These are phyloP conservation scores for Nicotiana noctiflora DNA, from an alignment of 257 asterid species.

Conservation along the genomic window DNA sequence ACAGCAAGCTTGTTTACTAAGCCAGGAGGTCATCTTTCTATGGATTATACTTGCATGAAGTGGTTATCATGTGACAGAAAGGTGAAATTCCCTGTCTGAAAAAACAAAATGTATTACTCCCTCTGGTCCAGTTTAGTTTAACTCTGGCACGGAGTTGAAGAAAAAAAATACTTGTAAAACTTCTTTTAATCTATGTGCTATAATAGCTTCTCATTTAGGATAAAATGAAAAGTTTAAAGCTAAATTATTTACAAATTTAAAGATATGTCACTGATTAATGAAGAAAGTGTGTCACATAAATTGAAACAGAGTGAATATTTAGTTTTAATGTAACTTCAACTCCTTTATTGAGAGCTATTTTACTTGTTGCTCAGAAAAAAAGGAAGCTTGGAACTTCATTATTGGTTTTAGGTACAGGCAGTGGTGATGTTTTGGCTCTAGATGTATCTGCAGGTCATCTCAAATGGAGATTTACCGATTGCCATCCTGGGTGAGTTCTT, in stretches of 20 bases:
- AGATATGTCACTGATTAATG: too few species aligned
- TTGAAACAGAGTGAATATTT: background rate
- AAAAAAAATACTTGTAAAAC: too few species aligned
- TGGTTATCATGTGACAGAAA: constrained; percentile 73
- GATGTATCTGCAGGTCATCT: constrained; percentile 84
- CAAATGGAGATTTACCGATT: constrained; percentile 78
- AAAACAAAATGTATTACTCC: background rate
- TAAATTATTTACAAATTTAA: too few species aligned
- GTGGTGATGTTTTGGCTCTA: constrained; percentile 85
- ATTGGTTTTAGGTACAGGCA: constrained; percentile 82
- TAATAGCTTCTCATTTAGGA: too few species aligned
- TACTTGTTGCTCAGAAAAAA: constrained; percentile 44
- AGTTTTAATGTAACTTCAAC: background rate
- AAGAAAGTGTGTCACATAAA: too few species aligned
- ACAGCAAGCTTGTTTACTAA: constrained; percentile 34
- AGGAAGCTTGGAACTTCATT: constrained; percentile 78
- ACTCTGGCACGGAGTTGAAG: too few species aligned
- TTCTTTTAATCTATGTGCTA: too few species aligned
- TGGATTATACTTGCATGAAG: constrained; percentile 92
- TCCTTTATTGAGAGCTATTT: background rate
- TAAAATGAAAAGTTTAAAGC: too few species aligned
- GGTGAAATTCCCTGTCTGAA: constrained; percentile 29
- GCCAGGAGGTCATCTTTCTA: constrained; percentile 74
- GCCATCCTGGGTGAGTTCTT: constrained; percentile 83
- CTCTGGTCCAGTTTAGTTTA: too few species aligned